Conservation (phyloP, 345 rosid species). For the Schrenkiella parvula region DNA sequence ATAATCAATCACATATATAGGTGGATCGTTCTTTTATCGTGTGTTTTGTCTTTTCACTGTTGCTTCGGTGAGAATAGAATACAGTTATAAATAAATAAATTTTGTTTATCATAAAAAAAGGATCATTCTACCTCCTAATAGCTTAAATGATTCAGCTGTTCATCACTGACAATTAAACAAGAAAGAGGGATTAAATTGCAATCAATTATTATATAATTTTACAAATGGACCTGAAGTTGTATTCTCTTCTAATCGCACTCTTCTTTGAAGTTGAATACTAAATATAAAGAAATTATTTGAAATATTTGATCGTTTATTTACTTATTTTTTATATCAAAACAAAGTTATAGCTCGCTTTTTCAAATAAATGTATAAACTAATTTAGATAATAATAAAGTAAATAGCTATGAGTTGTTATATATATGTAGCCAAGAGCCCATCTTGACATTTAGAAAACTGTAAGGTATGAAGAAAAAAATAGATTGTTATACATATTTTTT, state of each 20-base stretch:
- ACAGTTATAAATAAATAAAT: background rate
- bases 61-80: background rate
- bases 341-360: background rate
- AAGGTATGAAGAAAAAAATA: too few relatives aligned
- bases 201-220: background rate
- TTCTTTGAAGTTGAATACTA: too few relatives aligned
- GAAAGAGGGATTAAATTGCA: background rate
- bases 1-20: background rate
- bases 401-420: too few relatives aligned
- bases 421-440: too few relatives aligned
- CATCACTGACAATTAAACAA: too few relatives aligned
- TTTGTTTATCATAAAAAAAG: too few relatives aligned
- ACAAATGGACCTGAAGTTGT: background rate
- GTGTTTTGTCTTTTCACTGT: conserved; percentile 21
- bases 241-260: background rate
- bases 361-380: background rate
- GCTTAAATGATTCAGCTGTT: background rate
- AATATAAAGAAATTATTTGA: too few relatives aligned
- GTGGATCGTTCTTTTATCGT: conserved; percentile 19
- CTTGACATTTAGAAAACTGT: too few relatives aligned
- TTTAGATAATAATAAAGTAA: background rate
- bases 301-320: background rate
- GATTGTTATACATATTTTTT: too few relatives aligned
- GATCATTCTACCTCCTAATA: too few relatives aligned
- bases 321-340: background rate